These are phyloP conservation scores for Paulownia fortunei DNA, from an alignment of 257 asterid genomes.

Conservation along the genomic window DNA sequence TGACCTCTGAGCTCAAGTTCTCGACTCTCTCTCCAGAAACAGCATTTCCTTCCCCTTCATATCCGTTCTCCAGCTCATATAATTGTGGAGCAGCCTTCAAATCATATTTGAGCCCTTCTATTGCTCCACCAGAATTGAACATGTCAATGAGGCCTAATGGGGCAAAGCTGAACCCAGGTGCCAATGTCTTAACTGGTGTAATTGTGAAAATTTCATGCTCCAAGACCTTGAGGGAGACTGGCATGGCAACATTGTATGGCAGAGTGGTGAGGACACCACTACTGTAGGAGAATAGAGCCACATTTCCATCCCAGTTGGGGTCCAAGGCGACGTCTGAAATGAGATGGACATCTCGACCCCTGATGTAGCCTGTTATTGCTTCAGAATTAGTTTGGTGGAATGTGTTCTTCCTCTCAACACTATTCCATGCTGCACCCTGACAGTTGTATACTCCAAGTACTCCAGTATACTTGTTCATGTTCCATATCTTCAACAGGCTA, in stretches of 20 bases:
- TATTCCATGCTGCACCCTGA: constrained; percentile 92
- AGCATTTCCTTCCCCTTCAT: background rate
- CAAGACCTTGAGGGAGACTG: constrained; percentile 77
- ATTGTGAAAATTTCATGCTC: constrained; percentile 81
- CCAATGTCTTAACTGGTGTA: constrained; percentile 61
- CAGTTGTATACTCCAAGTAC: constrained; percentile 89
- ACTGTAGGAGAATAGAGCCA: constrained; percentile 58
- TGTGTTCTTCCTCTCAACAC: constrained; percentile 71
- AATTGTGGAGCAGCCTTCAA: constrained; percentile 37
- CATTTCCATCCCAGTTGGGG: constrained; percentile 70
- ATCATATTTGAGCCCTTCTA: constrained; percentile 62
- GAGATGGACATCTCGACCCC: constrained; percentile 76
- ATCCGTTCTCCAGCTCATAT: background rate
- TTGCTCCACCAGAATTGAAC: constrained; percentile 86
- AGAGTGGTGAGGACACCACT: constrained; percentile 46
- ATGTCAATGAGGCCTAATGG: constrained; percentile 81
- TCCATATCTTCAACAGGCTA: constrained; percentile 91
- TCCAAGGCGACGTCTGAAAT: constrained; percentile 60
- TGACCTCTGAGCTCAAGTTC: constrained; percentile 45
- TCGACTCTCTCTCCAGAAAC: constrained; percentile 32
- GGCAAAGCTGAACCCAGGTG: constrained; percentile 59
- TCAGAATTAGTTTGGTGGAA: constrained; percentile 71
- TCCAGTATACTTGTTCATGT: constrained; percentile 83
- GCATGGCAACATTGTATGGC: constrained; percentile 61
- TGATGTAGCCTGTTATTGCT: constrained; percentile 62